Percentiles rank a stretch among this genome's conserved stretches.
phyloP scores from a whole-genome alignment of 768 basidiomycete species.

The Solioccasus polychromus region DNA sequence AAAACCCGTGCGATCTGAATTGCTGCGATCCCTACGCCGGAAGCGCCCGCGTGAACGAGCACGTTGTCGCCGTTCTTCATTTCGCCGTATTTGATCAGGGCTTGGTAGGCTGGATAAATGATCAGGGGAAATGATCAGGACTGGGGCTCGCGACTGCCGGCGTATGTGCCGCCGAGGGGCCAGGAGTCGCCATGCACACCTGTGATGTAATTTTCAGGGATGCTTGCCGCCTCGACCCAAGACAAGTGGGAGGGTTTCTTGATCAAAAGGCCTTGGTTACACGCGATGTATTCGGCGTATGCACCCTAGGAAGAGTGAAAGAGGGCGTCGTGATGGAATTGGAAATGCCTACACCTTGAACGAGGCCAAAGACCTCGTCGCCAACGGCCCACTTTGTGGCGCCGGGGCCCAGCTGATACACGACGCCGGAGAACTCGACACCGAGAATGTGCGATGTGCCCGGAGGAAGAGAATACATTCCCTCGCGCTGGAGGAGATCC shows the following conservation, averaged over 20 bases:
- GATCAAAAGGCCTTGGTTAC: slow-evolving; percentile 63
- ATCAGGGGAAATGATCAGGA: slow-evolving; percentile 4
- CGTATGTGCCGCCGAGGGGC: slow-evolving; percentile 2
- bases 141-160: slow-evolving; percentile 1
- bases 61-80: slow-evolving; percentile 70
- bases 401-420: slow-evolving; percentile 51
- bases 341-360: slow-evolving; percentile 63
- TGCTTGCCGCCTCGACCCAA: slow-evolving; percentile 82
- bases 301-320: slow-evolving; percentile 58
- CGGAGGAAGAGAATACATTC: slow-evolving; percentile 75
- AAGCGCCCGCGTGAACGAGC: slow-evolving; percentile 88
- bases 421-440: slow-evolving; percentile 79
- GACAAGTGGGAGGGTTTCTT: slow-evolving; percentile 71
- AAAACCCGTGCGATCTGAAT: slow-evolving; percentile 79
- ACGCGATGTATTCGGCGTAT: slow-evolving; percentile 83
- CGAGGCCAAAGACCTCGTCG: slow-evolving; percentile 77
- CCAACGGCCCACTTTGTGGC: slow-evolving; percentile 55
- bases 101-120: slow-evolving; percentile 51
- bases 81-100: slow-evolving; percentile 63
- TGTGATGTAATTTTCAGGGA: slow-evolving; percentile 88
- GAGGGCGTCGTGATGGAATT: background rate
- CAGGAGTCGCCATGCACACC: slow-evolving; percentile 42
- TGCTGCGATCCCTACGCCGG: slow-evolving; percentile 85
- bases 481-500: slow-evolving; percentile 75
- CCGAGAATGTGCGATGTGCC: slow-evolving; percentile 75